Percentiles rank a stretch among this genome's conserved stretches.
phyloP scores from a whole-genome alignment of 2,329 filamentous ascomycete species.

The Aspergillus fijiensis region DNA sequence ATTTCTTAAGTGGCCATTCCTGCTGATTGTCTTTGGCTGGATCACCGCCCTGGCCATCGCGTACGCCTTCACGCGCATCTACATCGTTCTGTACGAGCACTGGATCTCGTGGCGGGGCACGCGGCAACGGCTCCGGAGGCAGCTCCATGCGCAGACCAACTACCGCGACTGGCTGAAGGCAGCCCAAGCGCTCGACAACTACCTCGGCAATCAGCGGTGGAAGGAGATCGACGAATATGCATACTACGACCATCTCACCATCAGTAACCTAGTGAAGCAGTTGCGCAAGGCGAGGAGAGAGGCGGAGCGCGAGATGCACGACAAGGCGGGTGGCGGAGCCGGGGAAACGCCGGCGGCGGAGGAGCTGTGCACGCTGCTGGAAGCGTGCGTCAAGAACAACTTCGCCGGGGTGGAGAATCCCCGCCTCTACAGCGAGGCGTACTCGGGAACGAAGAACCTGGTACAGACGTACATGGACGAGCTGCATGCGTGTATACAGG shows the following conservation, averaged over 20 bases:
- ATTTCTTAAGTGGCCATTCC: conserved; percentile 86
- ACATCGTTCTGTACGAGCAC: conserved; percentile 91
- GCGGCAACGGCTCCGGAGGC: conserved; percentile 68
- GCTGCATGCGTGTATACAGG: conserved; percentile 55
- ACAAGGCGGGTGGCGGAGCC: conserved; percentile 19
- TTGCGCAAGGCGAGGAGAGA: conserved; percentile 53
- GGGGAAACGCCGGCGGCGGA: conserved; percentile 59
- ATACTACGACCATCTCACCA: conserved; percentile 86
- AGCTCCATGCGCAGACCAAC: conserved; percentile 68
- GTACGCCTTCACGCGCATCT: conserved; percentile 80
- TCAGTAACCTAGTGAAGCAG: conserved; percentile 74
- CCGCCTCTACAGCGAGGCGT: conserved; percentile 93
- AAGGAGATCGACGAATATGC: conserved; percentile 57
- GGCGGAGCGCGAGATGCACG: conserved; percentile 38
- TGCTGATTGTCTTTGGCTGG: conserved; percentile 78
- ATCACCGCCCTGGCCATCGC: conserved; percentile 68
- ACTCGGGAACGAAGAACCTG: conserved; percentile 93
- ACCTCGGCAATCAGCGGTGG: conserved; percentile 67
- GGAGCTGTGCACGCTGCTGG: conserved; percentile 73
- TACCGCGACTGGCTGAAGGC: conserved; percentile 83
- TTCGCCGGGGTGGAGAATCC: conserved; percentile 95
- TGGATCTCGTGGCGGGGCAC: conserved; percentile 84
- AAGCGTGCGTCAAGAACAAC: conserved; percentile 95
- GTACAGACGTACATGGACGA: conserved; percentile 91
- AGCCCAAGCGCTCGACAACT: conserved; percentile 74